Base-by-base conservation (phyloP, 345 rosid species). In the Eucalyptus paniculata region DNA sequence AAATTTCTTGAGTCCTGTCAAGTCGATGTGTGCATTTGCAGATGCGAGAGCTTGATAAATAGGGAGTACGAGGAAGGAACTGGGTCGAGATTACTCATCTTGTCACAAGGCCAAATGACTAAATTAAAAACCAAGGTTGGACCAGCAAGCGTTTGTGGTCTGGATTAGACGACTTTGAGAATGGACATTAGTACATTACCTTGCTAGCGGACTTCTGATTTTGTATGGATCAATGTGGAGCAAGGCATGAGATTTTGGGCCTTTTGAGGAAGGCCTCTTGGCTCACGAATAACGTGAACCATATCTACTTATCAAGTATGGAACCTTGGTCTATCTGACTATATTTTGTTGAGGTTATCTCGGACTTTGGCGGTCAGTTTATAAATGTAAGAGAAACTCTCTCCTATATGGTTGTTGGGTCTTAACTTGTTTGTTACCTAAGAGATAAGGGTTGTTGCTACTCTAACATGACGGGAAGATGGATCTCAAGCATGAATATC, bases 361-460 rank as follows among this genome's bases (percentile, higher is more conserved):
- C 0, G 2, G 58, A 18, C 1, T n/a, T n/a, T n/a, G n/a, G n/a
- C n/a, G n/a, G n/a, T 53, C 10, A 4, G 26, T 19, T 53, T 18
- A 8, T 53, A 53, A 19, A 21, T 18, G 24, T 53, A 21, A 53
- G 58, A 53, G 58, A 53, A 53, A 19, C 9, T 53, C 58, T 53
- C 10, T 53, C 24, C 4, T 21, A 0, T 53, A 21, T 53, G 58
- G 24, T 53, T 53, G 58, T 53, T 53, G 11, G 24, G 24, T 53
- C 58, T 8, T 18, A 5, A 53, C 24, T 53, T 53, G 26, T 53
- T 53, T 0, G 10, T 53, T 15, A 53, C 58, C 24, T 8, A 53
- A 18, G 24, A 53, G 58, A 53, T 53, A 53, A 11, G 10, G 58
- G 10, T 53, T 53, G 58, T 53, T 53, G 24, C 58, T 53, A 53